A percentile compares a stretch with the other conserved stretches of the same genome.
Conservation (phyloP, 2,329 filamentous ascomycete genomes). For the Aspergillus novofumigatus region DNA sequence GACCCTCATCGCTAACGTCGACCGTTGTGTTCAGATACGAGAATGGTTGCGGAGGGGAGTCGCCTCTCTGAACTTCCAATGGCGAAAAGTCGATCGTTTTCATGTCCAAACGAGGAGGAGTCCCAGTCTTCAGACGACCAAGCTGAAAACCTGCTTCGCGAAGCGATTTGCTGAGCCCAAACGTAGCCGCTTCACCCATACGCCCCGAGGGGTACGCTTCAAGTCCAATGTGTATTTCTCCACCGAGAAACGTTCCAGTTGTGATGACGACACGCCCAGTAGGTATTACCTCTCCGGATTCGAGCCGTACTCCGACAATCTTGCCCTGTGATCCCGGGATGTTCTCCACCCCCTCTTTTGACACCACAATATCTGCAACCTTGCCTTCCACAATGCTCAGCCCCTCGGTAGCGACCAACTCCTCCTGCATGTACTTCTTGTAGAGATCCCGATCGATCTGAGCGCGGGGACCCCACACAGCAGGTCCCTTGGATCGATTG, state of each 20-base stretch:
- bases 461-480: conserved; percentile 93
- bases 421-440: conserved; percentile 83
- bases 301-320: conserved; percentile 80
- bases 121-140: conserved; percentile 91
- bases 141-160: conserved; percentile 83
- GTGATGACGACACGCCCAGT: conserved; percentile 86
- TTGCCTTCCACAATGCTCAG: conserved; percentile 78
- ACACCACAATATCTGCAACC: conserved; percentile 84
- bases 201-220: conserved; percentile 80
- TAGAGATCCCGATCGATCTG: conserved; percentile 93
- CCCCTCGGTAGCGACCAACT: conserved; percentile 73
- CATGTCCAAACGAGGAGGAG: conserved; percentile 79
- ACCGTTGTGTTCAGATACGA: conserved; percentile 82
- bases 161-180: conserved; percentile 86
- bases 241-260: conserved; percentile 90
- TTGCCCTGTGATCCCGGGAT: conserved; percentile 56
- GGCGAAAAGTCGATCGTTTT: conserved; percentile 74
- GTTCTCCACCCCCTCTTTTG: conserved; percentile 50
- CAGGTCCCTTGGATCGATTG: conserved; percentile 85
- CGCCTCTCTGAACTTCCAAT: conserved; percentile 71
- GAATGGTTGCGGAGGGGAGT: conserved; percentile 83
- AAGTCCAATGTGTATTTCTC: conserved; percentile 93
- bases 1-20: conserved; percentile 62
- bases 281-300: conserved; percentile 78
- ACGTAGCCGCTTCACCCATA: conserved; percentile 90